phyloP scores from a whole-genome alignment of 345 rosid species.

The Mangifera indica region DNA sequence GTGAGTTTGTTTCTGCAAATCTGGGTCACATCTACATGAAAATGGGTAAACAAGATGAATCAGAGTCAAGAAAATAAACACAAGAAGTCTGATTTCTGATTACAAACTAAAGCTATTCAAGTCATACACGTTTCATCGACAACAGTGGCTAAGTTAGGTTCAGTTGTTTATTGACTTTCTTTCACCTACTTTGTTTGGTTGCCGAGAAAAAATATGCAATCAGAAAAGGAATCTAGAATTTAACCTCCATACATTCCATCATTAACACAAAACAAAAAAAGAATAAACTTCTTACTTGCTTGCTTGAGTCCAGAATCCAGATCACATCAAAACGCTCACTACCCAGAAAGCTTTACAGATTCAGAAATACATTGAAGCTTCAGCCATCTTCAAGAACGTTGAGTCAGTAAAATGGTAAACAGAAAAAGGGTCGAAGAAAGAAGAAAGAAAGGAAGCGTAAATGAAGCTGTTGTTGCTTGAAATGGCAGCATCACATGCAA shows the following conservation, averaged over 20 bases:
- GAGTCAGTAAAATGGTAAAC: too few relatives aligned
- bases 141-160: constrained; percentile 21
- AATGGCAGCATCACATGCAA: constrained; percentile 47
- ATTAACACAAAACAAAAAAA: neutral
- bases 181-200: constrained; percentile 27
- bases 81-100: neutral
- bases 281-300: constrained; percentile 14
- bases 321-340: neutral
- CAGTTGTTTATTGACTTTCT: constrained; percentile 32
- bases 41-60: constrained; percentile 6
- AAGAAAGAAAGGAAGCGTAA: neutral
- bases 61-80: constrained; percentile 14
- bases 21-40: too few relatives aligned
- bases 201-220: constrained; percentile 9
- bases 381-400: neutral
- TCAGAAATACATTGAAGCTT: neutral
- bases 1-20: too few relatives aligned
- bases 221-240: constrained; percentile 9
- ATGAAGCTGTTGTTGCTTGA: constrained; percentile 44
- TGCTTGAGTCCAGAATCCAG: neutral
- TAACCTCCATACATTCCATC: too few relatives aligned
- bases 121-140: neutral
- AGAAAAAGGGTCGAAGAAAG: neutral
- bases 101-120: neutral
- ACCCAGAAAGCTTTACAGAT: neutral